These are phyloP conservation scores for Cruciata laevipes DNA, from an alignment of 257 asterid species.

Conservation along the genomic window DNA sequence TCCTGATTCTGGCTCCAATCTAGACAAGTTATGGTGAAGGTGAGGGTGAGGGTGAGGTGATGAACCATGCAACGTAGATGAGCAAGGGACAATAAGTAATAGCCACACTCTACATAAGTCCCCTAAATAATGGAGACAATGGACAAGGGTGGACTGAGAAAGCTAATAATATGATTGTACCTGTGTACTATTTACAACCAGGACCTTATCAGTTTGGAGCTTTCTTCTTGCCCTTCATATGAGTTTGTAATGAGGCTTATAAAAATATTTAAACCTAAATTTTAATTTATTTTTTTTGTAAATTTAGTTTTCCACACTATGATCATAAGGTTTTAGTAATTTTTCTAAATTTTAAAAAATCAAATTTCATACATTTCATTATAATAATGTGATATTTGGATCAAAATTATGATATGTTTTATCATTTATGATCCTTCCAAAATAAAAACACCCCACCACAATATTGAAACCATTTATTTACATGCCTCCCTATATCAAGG, in stretches of 20 bases:
- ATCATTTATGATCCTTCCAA: no score
- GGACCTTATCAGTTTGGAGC: slow-evolving; percentile 12
- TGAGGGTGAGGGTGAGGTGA: not conserved
- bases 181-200: not conserved
- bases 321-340: no score
- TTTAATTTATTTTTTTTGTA: no score
- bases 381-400: no score
- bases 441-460: not conserved
- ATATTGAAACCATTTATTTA: not conserved
- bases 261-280: no score
- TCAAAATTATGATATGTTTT: no score
- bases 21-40: not conserved
- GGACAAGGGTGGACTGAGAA: slow-evolving; percentile 22
- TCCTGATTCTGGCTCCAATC: no score
- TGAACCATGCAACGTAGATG: not conserved
- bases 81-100: not conserved
- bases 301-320: no score
- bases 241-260: no score
- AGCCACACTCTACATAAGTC: not conserved
- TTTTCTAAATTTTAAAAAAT: no score
- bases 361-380: no score
- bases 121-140: slow-evolving; percentile 9
- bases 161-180: slow-evolving; percentile 6
- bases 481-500: not conserved
- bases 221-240: slow-evolving; percentile 9